phyloP scores from a whole-genome alignment of 805 yeast species.

The Ogataea dorogensis region DNA sequence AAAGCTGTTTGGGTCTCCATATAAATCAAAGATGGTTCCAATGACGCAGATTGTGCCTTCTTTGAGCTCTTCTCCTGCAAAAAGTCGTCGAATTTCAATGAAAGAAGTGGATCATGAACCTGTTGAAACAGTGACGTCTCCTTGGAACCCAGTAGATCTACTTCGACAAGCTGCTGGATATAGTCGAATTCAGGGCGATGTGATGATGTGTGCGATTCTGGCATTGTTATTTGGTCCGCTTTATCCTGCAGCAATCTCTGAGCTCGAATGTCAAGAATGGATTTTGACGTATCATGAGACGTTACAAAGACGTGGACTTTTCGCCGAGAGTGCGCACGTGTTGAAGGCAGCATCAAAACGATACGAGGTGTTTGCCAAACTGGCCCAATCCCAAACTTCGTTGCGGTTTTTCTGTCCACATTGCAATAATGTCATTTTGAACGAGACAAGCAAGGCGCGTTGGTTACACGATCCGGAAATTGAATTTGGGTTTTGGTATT shows the following conservation, averaged over 20 bases:
- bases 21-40: conserved; percentile 12
- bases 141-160: conserved; percentile 58
- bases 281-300: conserved; percentile 52
- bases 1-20: conserved; percentile 25
- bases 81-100: conserved; percentile 24
- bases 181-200: conserved; percentile 61
- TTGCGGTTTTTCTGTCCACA: conserved; percentile 58
- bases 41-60: conserved; percentile 14
- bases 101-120: conserved; percentile 10
- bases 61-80: conserved; percentile 14
- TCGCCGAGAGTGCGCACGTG: conserved; percentile 57
- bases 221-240: conserved; percentile 50
- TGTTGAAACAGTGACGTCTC: conserved; percentile 28
- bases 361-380: conserved; percentile 34
- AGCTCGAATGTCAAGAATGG: conserved; percentile 51
- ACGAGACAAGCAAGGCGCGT: conserved; percentile 47
- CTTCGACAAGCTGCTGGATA: conserved; percentile 52
- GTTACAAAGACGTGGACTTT: conserved; percentile 48
- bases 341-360: conserved; percentile 38
- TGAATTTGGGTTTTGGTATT: conserved; percentile 78
- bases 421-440: conserved; percentile 58
- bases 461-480: conserved; percentile 27
- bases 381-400: conserved; percentile 39
- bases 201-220: conserved; percentile 57
- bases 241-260: conserved; percentile 33